These are phyloP conservation scores for Linnemannia zychae DNA, from an alignment of 192 early-diverging fungal genomes.

Conservation along the genomic window DNA sequence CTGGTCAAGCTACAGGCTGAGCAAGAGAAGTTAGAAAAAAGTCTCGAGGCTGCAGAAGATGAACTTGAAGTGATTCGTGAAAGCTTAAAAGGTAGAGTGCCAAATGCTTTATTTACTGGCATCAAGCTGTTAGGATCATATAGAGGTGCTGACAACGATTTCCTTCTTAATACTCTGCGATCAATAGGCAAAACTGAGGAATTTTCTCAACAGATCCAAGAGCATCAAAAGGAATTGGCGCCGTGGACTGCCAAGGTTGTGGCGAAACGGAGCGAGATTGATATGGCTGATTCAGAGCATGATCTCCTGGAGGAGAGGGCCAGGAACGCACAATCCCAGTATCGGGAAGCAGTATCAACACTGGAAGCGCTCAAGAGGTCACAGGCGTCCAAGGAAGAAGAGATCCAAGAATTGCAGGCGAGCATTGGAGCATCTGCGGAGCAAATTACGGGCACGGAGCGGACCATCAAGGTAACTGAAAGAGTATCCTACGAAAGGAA, in stretches of 20 bases:
- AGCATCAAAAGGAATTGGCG: conserved; percentile 85
- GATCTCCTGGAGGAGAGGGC: conserved; percentile 79
- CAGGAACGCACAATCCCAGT: conserved; percentile 62
- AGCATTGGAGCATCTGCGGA: conserved; percentile 43
- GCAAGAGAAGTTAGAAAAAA: conserved; percentile 70
- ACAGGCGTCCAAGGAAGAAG: conserved; percentile 54
- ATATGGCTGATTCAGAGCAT: conserved; percentile 85
- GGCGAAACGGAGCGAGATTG: conserved; percentile 76
- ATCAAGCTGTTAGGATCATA: no score
- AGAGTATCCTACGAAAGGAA: neutral
- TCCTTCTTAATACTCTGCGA: neutral
- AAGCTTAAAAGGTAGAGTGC: conserved; percentile 67
- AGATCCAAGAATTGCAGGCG: conserved; percentile 65
- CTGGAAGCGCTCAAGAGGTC: conserved; percentile 39
- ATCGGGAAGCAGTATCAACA: conserved; percentile 72
- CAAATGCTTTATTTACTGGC: no score
- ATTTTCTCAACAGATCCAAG: conserved; percentile 86
- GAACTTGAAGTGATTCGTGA: conserved; percentile 83
- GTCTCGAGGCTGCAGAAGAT: conserved; percentile 74
- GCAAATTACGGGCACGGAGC: conserved; percentile 42
- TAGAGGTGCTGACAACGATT: neutral
- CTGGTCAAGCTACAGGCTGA: conserved; percentile 69
- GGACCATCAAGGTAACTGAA: conserved; percentile 44
- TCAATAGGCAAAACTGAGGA: conserved; percentile 85
- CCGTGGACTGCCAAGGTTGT: conserved; percentile 92